Conservation (phyloP, 192 early-diverging fungal species). For the Helicostylum pulchrum region DNA sequence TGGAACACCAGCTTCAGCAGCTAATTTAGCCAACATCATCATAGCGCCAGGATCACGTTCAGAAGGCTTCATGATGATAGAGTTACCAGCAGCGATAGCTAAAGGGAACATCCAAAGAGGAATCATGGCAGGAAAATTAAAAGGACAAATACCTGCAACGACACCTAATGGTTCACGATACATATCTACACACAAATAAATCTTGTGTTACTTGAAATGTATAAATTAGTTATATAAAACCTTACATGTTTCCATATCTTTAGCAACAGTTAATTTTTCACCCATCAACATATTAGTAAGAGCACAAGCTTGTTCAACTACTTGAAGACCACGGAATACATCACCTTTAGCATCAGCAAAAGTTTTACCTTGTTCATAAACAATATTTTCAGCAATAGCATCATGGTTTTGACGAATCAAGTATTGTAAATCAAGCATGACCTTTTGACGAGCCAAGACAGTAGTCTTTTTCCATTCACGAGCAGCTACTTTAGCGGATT, state of each 20-base stretch:
- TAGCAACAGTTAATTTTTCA: constrained; percentile 74
- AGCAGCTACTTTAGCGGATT: constrained; percentile 74
- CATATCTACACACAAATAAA: constrained; percentile 43
- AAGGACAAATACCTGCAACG: constrained; percentile 89
- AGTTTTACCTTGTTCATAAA: constrained; percentile 91
- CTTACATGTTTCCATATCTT: constrained; percentile 91
- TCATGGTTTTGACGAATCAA: constrained; percentile 82
- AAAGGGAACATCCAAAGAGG: constrained; percentile 96
- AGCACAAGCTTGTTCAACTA: constrained; percentile 81
- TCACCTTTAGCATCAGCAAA: constrained; percentile 89
- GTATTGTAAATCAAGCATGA: constrained; percentile 89
- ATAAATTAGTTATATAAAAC: neutral
- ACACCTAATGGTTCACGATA: constrained; percentile 92
- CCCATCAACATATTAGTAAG: constrained; percentile 84
- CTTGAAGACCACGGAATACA: constrained; percentile 87
- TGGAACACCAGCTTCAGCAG: constrained; percentile 85
- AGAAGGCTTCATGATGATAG: constrained; percentile 88
- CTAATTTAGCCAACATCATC: constrained; percentile 86
- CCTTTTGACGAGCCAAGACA: constrained; percentile 78
- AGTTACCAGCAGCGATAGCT: constrained; percentile 91
- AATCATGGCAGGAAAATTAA: constrained; percentile 98
- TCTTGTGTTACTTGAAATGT: too few species aligned
- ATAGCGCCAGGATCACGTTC: constrained; percentile 92
- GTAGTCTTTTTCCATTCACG: constrained; percentile 82
- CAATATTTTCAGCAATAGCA: constrained; percentile 75